Evolutionary conservation across 805 yeast genomes (phyloP).

Genomic region (Candida tibetensis): DNA sequence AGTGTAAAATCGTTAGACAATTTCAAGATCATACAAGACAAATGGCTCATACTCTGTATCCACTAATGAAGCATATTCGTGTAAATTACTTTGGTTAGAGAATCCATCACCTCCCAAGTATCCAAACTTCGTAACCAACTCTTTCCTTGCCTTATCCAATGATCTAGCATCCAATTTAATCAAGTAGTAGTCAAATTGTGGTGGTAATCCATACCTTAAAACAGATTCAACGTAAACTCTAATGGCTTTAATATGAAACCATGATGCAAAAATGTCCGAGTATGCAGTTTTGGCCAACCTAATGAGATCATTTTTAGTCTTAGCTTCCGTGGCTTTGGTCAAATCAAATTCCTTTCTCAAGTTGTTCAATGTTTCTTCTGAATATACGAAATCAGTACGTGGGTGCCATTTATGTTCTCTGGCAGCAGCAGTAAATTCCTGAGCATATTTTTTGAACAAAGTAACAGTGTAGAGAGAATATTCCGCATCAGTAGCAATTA

Average conservation of each 20-base stretch:
- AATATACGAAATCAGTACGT: conserved; percentile 79
- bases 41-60: conserved; percentile 97
- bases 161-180: conserved; percentile 43
- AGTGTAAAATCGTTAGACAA: conserved; percentile 22
- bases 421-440: conserved; percentile 64
- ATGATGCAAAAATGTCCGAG: conserved; percentile 75
- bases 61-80: conserved; percentile 87
- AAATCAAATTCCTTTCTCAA: conserved; percentile 76
- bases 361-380: conserved; percentile 69
- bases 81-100: conserved; percentile 63
- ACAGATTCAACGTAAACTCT: conserved; percentile 91
- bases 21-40: conserved; percentile 64
- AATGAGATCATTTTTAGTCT: conserved; percentile 69
- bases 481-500: conserved; percentile 71
- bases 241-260: conserved; percentile 88
- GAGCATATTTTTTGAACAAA: conserved; percentile 75
- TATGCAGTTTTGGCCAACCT: conserved; percentile 89
- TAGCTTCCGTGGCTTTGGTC: conserved; percentile 71
- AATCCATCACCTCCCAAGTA: conserved; percentile 92
- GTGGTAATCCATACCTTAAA: conserved; percentile 94
- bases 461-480: conserved; percentile 74
- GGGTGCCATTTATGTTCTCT: conserved; percentile 91
- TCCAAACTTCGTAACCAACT: conserved; percentile 73
- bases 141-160: conserved; percentile 59
- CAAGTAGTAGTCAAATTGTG: conserved; percentile 65